Evolutionary conservation across 805 yeast species (phyloP).

Genomic region (Kregervanrija fluxuum): DNA sequence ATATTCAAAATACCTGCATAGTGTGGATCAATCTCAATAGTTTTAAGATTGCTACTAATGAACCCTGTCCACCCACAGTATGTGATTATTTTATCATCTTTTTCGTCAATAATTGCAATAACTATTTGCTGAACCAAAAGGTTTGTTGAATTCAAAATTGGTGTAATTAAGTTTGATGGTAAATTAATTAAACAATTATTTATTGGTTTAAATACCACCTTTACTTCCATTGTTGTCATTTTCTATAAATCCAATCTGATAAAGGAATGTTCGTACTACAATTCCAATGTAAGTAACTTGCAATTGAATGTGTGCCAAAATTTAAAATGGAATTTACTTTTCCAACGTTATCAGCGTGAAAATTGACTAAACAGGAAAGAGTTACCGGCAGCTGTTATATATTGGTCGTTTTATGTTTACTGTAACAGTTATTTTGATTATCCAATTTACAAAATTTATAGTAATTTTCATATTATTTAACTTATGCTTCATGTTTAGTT

Average conservation of each 20-base stretch:
- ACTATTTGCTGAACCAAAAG: conserved; percentile 34
- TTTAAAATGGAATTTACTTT: too few species aligned
- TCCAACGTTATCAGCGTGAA: too few species aligned
- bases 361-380: too few species aligned
- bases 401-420: too few species aligned
- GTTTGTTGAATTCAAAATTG: conserved; percentile 30
- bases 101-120: conserved; percentile 22
- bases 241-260: neutral
- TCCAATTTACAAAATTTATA: too few species aligned
- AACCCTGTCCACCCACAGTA: conserved; percentile 27
- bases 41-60: conserved; percentile 12
- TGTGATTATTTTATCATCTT: conserved; percentile 11
- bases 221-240: conserved; percentile 19
- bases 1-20: conserved; percentile 50
- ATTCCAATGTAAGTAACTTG: too few species aligned
- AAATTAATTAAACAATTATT: conserved; percentile 30
- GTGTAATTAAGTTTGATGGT: conserved; percentile 30
- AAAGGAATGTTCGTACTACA: too few species aligned
- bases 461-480: too few species aligned
- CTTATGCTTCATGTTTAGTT: too few species aligned
- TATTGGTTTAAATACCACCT: conserved; percentile 17
- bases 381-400: too few species aligned
- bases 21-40: conserved; percentile 58
- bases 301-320: too few species aligned
- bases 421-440: too few species aligned